phyloP scores from a whole-genome alignment of 2,329 filamentous ascomycete species.

The Xylaria sp. region DNA sequence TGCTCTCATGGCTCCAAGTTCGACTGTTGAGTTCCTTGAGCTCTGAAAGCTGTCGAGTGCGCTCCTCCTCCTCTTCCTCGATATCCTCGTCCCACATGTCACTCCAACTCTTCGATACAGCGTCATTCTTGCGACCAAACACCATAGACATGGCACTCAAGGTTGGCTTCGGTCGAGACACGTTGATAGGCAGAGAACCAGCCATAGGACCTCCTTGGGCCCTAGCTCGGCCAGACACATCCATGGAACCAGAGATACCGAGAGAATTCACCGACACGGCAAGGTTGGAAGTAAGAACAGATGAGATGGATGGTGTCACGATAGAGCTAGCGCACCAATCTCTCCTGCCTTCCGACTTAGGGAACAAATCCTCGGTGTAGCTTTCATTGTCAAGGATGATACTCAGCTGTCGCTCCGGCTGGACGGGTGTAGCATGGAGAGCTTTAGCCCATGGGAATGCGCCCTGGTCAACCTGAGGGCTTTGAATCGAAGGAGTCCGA shows the following conservation, averaged over 20 bases:
- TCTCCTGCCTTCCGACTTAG: constrained; percentile 75
- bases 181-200: constrained; percentile 80
- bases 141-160: constrained; percentile 79
- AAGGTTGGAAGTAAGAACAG: constrained; percentile 84
- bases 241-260: constrained; percentile 62
- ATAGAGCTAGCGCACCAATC: constrained; percentile 84
- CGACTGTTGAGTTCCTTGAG: constrained; percentile 77
- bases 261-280: constrained; percentile 84
- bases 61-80: constrained; percentile 78
- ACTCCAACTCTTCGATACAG: constrained; percentile 98
- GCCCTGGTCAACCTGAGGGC: constrained; percentile 80
- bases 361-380: constrained; percentile 87
- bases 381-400: constrained; percentile 83
- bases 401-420: constrained; percentile 83
- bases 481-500: constrained; percentile 93
- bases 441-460: constrained; percentile 97
- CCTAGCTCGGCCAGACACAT: constrained; percentile 57
- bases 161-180: constrained; percentile 77
- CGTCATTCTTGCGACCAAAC: constrained; percentile 80
- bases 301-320: constrained; percentile 84
- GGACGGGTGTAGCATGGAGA: constrained; percentile 78
- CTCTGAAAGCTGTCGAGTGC: constrained; percentile 66
- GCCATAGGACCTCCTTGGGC: constrained; percentile 69
- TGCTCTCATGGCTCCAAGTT: constrained; percentile 83
- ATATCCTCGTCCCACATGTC: constrained; percentile 96